Base-by-base conservation (phyloP, 2,329 filamentous ascomycete genomes). In the Aurifilum marmelostoma region DNA sequence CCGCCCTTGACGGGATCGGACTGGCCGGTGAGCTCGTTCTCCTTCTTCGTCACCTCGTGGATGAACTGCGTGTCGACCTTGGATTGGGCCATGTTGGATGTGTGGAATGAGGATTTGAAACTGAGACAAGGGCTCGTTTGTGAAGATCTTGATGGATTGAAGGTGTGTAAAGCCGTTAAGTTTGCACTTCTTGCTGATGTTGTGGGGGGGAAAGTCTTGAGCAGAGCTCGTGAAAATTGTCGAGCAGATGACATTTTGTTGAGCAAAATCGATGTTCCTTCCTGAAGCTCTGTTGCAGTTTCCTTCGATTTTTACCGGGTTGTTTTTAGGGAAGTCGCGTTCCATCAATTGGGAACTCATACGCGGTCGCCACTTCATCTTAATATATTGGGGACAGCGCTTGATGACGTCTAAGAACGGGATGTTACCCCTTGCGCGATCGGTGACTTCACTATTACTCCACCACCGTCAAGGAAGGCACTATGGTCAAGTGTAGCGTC, bases 41-140 rank as follows among this genome's bases (percentile, higher is more conserved):
- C 81, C 7, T 76, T 77, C 14, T 78, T 75, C 1, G 78, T 80
- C 73, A 83, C 80, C 63, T 79, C 75, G 63, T 78, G 80, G 73
- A 83, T 78, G 71, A 78, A 77, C 37, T 74, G 67, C 14, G 74
- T 73, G 60, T 74, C 69, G 61, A 77, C 41, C 37, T 66, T 75
- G 67, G 63, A 54, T 56, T 61, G 66, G 29, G 68, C 63, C 68
- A 73, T 70, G 37, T 69, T 72, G 61, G 72, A 69, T 65, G 43
- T 68, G 56, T 69, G 58, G 47, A 68, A 63, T 52, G 71, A 63
- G 34, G 67, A 64, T 18, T 56, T 52, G 11, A 21, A 34, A 14
- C 3, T 24, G 16, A 47, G n/a, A 32, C 21, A 47, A 16, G 41
- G n/a, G 27, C 41, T 47, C 50, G 56, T 54, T 12, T 34, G 47